Evolutionary conservation across 169 alveolate genomes (phyloP), one percentile per base, ranked within the genome.

Genomic region (Pseudocohnilembus persalinus): DNA sequence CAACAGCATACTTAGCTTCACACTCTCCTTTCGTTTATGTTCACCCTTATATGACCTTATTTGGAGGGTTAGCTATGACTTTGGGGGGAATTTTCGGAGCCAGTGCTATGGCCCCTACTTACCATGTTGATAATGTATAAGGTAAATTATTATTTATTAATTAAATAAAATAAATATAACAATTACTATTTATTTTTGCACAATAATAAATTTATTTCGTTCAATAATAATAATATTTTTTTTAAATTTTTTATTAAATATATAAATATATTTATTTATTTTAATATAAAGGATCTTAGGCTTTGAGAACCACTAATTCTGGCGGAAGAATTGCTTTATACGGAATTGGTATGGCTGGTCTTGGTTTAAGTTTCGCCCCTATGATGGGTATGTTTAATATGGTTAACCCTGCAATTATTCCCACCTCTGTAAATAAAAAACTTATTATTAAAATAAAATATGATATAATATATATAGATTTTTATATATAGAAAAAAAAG

Each of bases 331-430:
- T 77, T 1, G 82, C 73, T 32, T 68, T 77, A n/a, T 77, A 32
- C 72, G 34, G 82, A 27, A 31, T 77, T 20, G 82, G 82, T 77
- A 77, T 77, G 82, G 82, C 82, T 33, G 82, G 82, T 0, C 33
- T 77, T 27, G 82, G 82, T 11, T 33, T 77, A 20, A 31, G 73
- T 33, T 31, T 72, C 27, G 30, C 82, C 26, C 74, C 63, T 30
- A 31, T 77, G 34, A 31, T 77, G 33, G 82, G 73, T 25, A 33
- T 68, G 34, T 33, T 77, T 33, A 31, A 31, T 29, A 27, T 77
- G 72, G 28, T 32, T 26, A 77, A 77, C 33, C 82, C 82, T 77
- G 82, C 82, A 26, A 77, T 77, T 77, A 28, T 77, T 33, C 82
- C 82, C 33, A 33, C 63, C 4, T 4, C 68, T 49, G 68, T 49